A percentile compares a stretch with the other conserved stretches of the same genome.
phyloP scores from a whole-genome alignment of 2,329 filamentous ascomycete genomes.

The Penicillium sp. region DNA sequence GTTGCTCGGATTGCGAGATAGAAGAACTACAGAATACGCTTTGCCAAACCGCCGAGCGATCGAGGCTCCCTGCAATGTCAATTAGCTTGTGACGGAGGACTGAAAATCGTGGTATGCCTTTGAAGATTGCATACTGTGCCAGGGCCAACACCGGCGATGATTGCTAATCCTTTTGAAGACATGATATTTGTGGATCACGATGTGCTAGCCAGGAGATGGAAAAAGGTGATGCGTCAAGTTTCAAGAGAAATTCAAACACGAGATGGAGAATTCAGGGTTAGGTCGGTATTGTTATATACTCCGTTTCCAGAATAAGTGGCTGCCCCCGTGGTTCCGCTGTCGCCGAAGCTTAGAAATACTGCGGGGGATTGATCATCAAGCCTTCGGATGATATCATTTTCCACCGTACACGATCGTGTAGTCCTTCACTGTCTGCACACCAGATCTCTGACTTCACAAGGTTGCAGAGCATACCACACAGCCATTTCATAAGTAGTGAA shows the following conservation, averaged over 20 bases:
- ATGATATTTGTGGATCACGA: constrained; percentile 12
- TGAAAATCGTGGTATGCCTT: neutral
- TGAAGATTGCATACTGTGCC: constrained; percentile 33
- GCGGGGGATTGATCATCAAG: constrained; percentile 20
- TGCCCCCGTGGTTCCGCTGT: constrained; percentile 2
- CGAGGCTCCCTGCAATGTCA: constrained; percentile 51
- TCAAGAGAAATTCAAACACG: neutral
- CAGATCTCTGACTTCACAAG: too few species aligned
- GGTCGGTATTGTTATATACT: neutral
- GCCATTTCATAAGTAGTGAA: too few species aligned
- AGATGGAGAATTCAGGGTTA: neutral
- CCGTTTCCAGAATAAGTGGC: constrained; percentile 2
- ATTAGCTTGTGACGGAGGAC: constrained; percentile 3
- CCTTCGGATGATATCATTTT: constrained; percentile 19
- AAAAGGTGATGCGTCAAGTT: neutral
- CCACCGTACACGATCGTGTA: neutral
- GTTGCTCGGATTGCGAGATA: constrained; percentile 54
- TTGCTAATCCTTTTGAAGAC: constrained; percentile 38
- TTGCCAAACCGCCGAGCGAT: constrained; percentile 56
- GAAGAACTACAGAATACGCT: constrained; percentile 53
- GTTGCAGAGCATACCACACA: too few species aligned
- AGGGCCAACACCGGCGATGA: constrained; percentile 44
- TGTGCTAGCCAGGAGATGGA: neutral
- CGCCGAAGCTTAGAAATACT: constrained; percentile 22
- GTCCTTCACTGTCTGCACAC: too few species aligned